Percentiles rank a stretch among this genome's conserved stretches.
Conservation (phyloP, 257 asterid genomes). For the Vinca minor region DNA sequence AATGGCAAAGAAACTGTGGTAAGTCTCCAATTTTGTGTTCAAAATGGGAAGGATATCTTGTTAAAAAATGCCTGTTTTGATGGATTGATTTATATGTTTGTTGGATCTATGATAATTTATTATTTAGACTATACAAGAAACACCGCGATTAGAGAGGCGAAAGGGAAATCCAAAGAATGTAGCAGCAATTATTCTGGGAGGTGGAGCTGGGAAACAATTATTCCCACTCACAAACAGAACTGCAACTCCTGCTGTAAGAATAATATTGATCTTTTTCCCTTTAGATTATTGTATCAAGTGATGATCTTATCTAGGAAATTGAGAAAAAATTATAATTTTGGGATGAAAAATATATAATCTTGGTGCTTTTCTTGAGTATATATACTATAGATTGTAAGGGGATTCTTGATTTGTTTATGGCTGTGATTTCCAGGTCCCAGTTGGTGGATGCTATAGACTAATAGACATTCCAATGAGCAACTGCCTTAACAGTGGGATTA, state of each 20-base stretch:
- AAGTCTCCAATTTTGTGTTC: no score
- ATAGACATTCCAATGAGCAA: slow-evolving; percentile 97
- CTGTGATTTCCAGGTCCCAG: slow-evolving; percentile 55
- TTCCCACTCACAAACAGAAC: slow-evolving; percentile 88
- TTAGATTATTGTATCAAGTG: neutral
- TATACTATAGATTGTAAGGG: neutral
- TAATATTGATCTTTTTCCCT: no score
- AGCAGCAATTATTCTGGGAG: slow-evolving; percentile 92
- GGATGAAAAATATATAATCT: no score
- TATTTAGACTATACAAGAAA: slow-evolving; percentile 44
- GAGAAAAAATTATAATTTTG: no score
- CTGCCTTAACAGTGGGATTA: slow-evolving; percentile 88
- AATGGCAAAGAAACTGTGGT: slow-evolving; percentile 53
- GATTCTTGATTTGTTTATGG: slow-evolving; percentile 11
- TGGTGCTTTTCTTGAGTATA: neutral
- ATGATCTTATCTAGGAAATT: neutral
- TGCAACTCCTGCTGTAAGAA: slow-evolving; percentile 96
- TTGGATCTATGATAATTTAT: no score
- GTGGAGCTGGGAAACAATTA: slow-evolving; percentile 81
- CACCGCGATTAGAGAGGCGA: slow-evolving; percentile 49
- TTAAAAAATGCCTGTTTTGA: neutral
- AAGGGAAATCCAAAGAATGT: slow-evolving; percentile 78
- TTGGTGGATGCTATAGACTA: slow-evolving; percentile 94
- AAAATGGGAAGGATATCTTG: no score
- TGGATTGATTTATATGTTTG: slow-evolving; percentile 1